Conservation (phyloP, 306 rosid species). For the Comarum palustre region DNA sequence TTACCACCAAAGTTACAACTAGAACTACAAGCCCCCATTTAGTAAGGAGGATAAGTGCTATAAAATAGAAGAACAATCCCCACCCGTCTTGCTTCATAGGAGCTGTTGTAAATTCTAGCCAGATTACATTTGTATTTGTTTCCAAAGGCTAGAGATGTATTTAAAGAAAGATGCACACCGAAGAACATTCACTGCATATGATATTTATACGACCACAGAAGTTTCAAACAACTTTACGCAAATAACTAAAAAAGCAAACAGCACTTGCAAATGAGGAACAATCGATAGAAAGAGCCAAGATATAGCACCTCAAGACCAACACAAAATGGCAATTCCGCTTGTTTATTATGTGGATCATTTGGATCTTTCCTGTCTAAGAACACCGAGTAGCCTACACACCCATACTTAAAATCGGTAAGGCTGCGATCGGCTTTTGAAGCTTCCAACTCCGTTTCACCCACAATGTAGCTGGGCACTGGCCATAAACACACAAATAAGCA, state of each 20-base stretch:
- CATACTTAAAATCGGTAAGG: constrained; percentile 73
- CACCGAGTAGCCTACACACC: constrained; percentile 85
- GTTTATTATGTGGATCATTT: constrained; percentile 47
- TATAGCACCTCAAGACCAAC: constrained; percentile 77
- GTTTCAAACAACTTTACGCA: not conserved
- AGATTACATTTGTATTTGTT: not conserved
- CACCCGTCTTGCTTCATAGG: not conserved
- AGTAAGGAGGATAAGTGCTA: not conserved
- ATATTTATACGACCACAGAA: not conserved
- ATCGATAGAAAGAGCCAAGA: constrained; percentile 5
- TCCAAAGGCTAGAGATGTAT: not conserved
- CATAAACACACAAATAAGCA: constrained; percentile 31
- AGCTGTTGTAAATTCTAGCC: not conserved
- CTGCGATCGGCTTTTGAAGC: constrained; percentile 72
- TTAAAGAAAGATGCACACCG: not conserved
- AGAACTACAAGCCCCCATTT: not conserved
- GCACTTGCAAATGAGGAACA: not conserved
- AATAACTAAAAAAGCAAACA: constrained; percentile 2
- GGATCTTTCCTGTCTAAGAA: constrained; percentile 64
- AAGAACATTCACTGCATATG: not conserved
- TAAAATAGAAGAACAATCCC: no score
- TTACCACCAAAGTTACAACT: not conserved
- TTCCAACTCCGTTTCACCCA: constrained; percentile 77
- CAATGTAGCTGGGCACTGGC: constrained; percentile 67
- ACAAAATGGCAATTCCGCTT: constrained; percentile 76